Evolutionary conservation across 163 green algal genomes (phyloP).

Genomic region (Chlorella variabilis): DNA sequence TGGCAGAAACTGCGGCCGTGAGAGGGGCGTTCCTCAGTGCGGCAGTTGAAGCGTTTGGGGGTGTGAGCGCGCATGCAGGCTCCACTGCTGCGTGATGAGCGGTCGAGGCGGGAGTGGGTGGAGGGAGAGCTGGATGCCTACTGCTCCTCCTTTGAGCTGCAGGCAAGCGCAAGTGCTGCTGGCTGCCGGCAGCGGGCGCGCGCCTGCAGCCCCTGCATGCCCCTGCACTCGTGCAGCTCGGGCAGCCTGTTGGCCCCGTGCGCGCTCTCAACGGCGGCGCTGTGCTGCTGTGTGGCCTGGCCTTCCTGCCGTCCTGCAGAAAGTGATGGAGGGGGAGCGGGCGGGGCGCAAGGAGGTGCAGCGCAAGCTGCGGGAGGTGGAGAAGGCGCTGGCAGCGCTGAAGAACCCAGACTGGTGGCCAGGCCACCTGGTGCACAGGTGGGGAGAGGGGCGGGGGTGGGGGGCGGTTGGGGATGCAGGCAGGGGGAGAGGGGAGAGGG

Average conservation of each 20-base stretch:
- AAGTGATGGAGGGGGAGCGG: constrained; percentile 85
- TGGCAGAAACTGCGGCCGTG: no score
- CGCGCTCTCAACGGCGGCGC: no score
- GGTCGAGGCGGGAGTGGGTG: constrained; percentile 76
- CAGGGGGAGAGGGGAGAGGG: no score
- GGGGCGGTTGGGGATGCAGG: no score
- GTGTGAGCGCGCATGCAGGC: no score
- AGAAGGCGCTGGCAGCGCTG: constrained; percentile 67
- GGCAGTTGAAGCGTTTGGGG: no score
- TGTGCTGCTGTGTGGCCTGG: no score
- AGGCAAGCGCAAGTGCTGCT: constrained; percentile 30
- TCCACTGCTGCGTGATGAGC: constrained; percentile 80
- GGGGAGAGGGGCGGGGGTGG: not conserved
- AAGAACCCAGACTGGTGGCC: constrained; percentile 48
- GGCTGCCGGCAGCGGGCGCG: constrained; percentile 12
- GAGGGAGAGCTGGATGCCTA: constrained; percentile 81
- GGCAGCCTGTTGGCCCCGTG: no score
- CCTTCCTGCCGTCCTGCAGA: constrained; percentile 41
- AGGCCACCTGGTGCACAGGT: constrained; percentile 1
- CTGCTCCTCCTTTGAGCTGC: constrained; percentile 42
- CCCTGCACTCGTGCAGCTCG: no score
- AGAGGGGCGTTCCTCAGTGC: no score
- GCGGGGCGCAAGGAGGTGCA: constrained; percentile 71
- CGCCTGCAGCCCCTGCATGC: constrained; percentile 43
- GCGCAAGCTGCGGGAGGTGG: constrained; percentile 72